Conservation (phyloP, 495 filamentous ascomycete genomes). For the Cenococcum geophilum region DNA sequence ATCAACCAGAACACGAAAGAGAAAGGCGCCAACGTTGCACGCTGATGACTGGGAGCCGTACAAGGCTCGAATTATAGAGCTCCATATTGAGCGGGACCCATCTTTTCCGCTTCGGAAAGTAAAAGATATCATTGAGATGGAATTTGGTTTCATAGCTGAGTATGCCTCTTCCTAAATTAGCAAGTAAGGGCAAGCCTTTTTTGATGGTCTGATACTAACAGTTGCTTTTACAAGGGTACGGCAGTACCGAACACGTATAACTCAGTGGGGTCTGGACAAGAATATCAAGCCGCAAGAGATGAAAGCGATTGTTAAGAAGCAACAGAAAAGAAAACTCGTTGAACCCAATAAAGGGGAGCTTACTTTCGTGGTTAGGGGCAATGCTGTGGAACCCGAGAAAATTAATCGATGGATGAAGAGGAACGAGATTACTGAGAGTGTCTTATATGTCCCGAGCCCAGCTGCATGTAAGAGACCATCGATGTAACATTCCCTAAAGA, state of each 20-base stretch:
- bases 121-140: slow-evolving; percentile 18
- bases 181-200: not conserved
- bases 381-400: not conserved
- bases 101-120: slow-evolving; percentile 16
- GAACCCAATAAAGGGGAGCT: slow-evolving; percentile 19
- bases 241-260: slow-evolving; percentile 33
- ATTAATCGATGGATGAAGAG: slow-evolving; percentile 29
- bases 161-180: slow-evolving; percentile 3
- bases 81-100: slow-evolving; percentile 20
- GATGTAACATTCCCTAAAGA: not conserved
- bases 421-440: slow-evolving; percentile 16
- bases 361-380: slow-evolving; percentile 17
- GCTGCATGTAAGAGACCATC: slow-evolving; percentile 18
- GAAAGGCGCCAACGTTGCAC: slow-evolving; percentile 26
- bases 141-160: slow-evolving; percentile 25
- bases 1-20: slow-evolving; percentile 24
- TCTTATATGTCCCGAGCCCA: slow-evolving; percentile 13
- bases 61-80: slow-evolving; percentile 19
- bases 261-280: slow-evolving; percentile 32
- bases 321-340: slow-evolving; percentile 24
- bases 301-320: slow-evolving; percentile 34
- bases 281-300: slow-evolving; percentile 35
- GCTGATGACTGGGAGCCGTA: slow-evolving; percentile 14
- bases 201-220: slow-evolving; percentile 11
- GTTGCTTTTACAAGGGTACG: slow-evolving; percentile 11